Base-by-base conservation (phyloP, 306 rosid genomes). In the Fragaria ananassa region DNA sequence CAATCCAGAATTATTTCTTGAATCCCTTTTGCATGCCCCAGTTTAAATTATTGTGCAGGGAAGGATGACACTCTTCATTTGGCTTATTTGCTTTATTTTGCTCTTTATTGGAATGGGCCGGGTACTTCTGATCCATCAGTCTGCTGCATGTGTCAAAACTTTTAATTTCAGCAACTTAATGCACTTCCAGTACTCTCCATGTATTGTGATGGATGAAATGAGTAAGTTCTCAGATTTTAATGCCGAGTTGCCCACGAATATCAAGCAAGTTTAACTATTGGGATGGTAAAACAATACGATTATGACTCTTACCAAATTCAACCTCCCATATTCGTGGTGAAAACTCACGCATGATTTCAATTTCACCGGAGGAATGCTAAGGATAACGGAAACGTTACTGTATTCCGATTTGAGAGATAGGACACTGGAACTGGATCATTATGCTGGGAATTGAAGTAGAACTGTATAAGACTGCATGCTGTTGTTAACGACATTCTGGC, bases 11-110 rank as follows among this genome's bases (percentile, higher is more conserved):
- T 68, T 54, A 68, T 67, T 23, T 58, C 60, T 25, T 72, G 68
- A 68, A 69, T 44, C 72, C 75, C 44, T 15, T 63, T 44, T 57
- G 62, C 69, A 77, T 77, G 76, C 60, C 51, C 37, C 23, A 41
- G 57, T 77, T n/a, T 77, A 15, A 70, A 31, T 44, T 1, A 10
- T 44, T 13, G 6, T 57, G 75, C 75, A 57, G 76, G 62, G 37
- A 77, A 42, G n/a, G 46, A 35, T 68, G 68, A 2, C 4, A 15
- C 25, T 34, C 13, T 35, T 14, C 29, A 19, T 65, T 65, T 19
- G 49, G 49, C 49, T 14, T 17, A 63, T 63, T 6, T 35, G 69
- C 49, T 65, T 65, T 37, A 65, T 39, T 19, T 65, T 65, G 12
- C 27, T 34, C 70, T 65, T 65, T 18, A 65, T 37, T 19, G 9